These are phyloP conservation scores for Prunus mume DNA, from an alignment of 306 rosid species.

Conservation along the genomic window DNA sequence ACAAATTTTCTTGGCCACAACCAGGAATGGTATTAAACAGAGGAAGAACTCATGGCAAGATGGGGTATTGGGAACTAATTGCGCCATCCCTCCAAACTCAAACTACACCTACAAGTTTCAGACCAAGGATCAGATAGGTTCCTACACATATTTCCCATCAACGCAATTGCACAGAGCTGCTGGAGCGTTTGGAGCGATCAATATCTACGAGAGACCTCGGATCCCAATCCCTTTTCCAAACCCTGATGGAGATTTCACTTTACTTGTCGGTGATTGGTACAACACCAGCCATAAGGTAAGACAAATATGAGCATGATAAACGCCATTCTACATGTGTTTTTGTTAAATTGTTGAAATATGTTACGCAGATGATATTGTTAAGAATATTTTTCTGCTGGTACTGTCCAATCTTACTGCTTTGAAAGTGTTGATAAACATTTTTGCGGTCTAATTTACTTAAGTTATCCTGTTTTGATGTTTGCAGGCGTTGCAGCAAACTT, in stretches of 20 bases:
- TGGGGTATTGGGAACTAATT: slow-evolving; percentile 92
- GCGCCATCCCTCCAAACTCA: slow-evolving; percentile 87
- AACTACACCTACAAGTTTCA: slow-evolving; percentile 87
- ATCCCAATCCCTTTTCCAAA: slow-evolving; percentile 77
- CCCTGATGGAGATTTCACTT: slow-evolving; percentile 82
- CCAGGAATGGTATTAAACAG: slow-evolving; percentile 93
- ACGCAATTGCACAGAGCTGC: slow-evolving; percentile 79
- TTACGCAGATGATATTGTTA: background rate
- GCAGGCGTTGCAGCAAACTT: slow-evolving; percentile 61
- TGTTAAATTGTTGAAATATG: background rate
- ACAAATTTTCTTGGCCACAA: slow-evolving; percentile 11
- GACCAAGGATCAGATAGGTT: slow-evolving; percentile 90
- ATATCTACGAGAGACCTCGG: slow-evolving; percentile 64
- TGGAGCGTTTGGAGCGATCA: slow-evolving; percentile 89
- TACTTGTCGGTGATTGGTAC: slow-evolving; percentile 93
- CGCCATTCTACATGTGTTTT: background rate
- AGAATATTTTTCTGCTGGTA: background rate
- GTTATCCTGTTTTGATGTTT: slow-evolving; percentile 5
- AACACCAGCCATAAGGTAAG: slow-evolving; percentile 76
- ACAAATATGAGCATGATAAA: background rate
- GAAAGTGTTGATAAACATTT: background rate
- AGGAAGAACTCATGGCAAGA: slow-evolving; percentile 99
- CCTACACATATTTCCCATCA: slow-evolving; percentile 83
- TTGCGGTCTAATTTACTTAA: background rate
- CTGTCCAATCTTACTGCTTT: background rate